Percentiles rank a stretch among this genome's conserved stretches.
Conservation (phyloP, 179 eudicot genomes). For the Actinidia polygama region DNA sequence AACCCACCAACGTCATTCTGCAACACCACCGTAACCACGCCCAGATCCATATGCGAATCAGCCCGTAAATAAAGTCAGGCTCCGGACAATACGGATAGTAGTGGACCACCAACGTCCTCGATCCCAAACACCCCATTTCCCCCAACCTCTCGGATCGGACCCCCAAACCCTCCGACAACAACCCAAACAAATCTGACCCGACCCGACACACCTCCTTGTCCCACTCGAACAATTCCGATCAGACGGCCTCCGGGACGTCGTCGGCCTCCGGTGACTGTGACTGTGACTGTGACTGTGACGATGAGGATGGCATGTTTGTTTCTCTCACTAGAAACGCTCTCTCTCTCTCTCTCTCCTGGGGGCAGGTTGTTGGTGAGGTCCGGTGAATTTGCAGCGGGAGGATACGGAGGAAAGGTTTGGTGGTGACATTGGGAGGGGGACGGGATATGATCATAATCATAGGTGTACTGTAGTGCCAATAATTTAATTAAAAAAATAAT, state of each 20-base stretch:
- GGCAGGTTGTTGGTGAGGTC: too few relatives aligned
- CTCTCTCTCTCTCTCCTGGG: too few relatives aligned
- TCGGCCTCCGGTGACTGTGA: conserved; percentile 31
- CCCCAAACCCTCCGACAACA: conserved; percentile 67
- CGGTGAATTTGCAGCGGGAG: too few relatives aligned
- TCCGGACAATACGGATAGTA: conserved; percentile 80
- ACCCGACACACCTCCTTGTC: conserved; percentile 42
- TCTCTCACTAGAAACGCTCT: too few relatives aligned
- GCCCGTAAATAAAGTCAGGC: conserved; percentile 66
- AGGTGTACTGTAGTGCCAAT: too few relatives aligned
- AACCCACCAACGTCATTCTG: conserved; percentile 70
- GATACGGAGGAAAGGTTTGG: too few relatives aligned
- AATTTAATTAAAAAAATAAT: too few relatives aligned
- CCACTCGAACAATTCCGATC: conserved; percentile 57
- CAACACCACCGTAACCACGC: conserved; percentile 63
- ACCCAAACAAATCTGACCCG: conserved; percentile 46
- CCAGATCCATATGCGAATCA: conserved; percentile 73
- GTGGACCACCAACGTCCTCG: conserved; percentile 52
- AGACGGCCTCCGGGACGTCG: conserved; percentile 35
- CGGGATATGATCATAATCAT: too few relatives aligned
- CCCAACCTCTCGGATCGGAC: conserved; percentile 41
- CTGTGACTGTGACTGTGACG: not conserved
- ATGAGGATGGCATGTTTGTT: not conserved
- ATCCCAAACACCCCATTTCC: conserved; percentile 51
- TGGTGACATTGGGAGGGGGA: too few relatives aligned